Conservation (phyloP, 805 yeast genomes). For the Jamesozyma hellenica region DNA sequence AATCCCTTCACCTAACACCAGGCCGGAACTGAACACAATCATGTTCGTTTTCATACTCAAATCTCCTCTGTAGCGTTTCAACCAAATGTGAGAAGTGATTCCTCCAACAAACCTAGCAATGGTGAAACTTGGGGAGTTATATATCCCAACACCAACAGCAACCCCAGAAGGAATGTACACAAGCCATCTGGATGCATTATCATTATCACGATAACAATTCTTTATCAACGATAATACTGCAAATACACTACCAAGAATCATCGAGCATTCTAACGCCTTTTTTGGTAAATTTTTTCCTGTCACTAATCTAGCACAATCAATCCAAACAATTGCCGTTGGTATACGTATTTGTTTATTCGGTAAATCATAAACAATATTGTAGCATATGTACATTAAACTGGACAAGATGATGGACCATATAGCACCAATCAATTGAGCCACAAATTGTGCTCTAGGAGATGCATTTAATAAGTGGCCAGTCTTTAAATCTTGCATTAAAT, state of each 20-base stretch:
- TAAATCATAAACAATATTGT: conserved; percentile 72
- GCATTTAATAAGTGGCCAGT: conserved; percentile 91
- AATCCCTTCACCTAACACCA: conserved; percentile 89
- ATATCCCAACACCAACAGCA: conserved; percentile 94
- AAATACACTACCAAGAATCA: conserved; percentile 56
- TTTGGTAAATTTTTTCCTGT: conserved; percentile 88
- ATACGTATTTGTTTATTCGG: conserved; percentile 76
- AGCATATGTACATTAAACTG: conserved; percentile 70
- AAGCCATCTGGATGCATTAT: conserved; percentile 31
- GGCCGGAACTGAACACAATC: conserved; percentile 85
- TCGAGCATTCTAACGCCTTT: conserved; percentile 50
- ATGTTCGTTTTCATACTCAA: conserved; percentile 52
- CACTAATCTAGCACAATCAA: conserved; percentile 87
- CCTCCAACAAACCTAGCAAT: conserved; percentile 92
- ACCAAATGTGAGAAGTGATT: conserved; percentile 49
- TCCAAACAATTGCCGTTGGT: conserved; percentile 95
- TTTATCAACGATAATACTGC: conserved; percentile 58
- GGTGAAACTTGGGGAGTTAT: conserved; percentile 88
- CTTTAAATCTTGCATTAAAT: conserved; percentile 91
- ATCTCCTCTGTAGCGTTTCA: conserved; percentile 30
- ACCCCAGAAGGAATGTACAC: conserved; percentile 82
- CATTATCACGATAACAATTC: conserved; percentile 39
- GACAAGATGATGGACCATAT: conserved; percentile 72
- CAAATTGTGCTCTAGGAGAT: conserved; percentile 82
- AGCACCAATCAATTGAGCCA: conserved; percentile 85